Evolutionary conservation across 1,139 yeast genomes (phyloP).

Genomic region (Arxiozyma bovina): DNA sequence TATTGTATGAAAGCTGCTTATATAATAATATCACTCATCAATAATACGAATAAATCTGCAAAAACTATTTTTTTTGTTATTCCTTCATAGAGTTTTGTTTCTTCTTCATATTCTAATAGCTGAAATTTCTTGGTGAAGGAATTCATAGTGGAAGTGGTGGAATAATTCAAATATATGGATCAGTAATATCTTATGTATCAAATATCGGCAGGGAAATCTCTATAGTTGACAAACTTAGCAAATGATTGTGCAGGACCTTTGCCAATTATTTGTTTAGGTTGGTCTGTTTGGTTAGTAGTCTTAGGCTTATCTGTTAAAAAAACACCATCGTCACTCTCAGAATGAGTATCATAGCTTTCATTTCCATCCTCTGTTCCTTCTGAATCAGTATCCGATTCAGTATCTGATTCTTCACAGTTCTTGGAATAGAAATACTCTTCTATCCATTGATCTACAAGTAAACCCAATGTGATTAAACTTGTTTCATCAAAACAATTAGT

Average conservation of each 20-base stretch:
- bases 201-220: constrained; percentile 24
- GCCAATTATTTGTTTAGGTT: constrained; percentile 5
- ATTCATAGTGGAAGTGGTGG: not conserved
- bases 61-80: too few species aligned
- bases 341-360: not conserved
- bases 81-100: too few species aligned
- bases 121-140: not conserved
- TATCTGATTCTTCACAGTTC: constrained; percentile 3
- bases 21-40: too few species aligned
- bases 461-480: constrained; percentile 25
- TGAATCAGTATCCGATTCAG: constrained; percentile 4
- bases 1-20: not conserved
- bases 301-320: not conserved
- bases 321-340: not conserved
- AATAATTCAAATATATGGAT: not conserved
- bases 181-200: constrained; percentile 6
- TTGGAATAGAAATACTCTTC: constrained; percentile 20
- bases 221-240: constrained; percentile 22
- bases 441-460: constrained; percentile 28
- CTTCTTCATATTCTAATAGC: not conserved
- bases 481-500: constrained; percentile 27
- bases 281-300: not conserved
- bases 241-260: constrained; percentile 20
- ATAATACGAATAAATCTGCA: too few species aligned
- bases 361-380: not conserved